These are phyloP conservation scores for Mycena vulgaris DNA, from an alignment of 768 basidiomycete species.

Conservation along the genomic window DNA sequence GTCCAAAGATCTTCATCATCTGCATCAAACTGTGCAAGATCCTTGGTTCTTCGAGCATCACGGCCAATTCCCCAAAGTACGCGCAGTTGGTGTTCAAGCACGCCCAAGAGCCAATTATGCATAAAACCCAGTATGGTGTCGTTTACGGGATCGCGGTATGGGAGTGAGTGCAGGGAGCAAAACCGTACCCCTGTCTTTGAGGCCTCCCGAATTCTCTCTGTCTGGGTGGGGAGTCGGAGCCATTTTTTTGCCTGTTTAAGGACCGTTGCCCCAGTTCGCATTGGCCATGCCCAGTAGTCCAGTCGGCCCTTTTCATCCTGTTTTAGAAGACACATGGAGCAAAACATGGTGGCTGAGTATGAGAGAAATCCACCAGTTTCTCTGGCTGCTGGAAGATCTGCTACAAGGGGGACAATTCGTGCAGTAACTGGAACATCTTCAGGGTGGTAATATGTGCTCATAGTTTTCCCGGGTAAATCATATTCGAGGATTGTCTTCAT, in stretches of 20 bases:
- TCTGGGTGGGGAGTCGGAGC: conserved; percentile 27
- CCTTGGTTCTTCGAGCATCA: too few relatives aligned
- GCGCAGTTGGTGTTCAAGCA: too few relatives aligned
- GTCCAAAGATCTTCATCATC: too few relatives aligned
- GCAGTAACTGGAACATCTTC: conserved; percentile 28
- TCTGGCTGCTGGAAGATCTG: conserved; percentile 31
- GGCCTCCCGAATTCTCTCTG: conserved; percentile 2
- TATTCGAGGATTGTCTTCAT: background rate
- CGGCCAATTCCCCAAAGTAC: too few relatives aligned
- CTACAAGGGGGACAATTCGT: conserved; percentile 34
- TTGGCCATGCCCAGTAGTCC: conserved; percentile 33
- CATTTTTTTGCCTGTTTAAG: conserved; percentile 27
- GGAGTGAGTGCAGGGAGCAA: conserved; percentile 26
- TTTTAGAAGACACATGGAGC: conserved; percentile 36
- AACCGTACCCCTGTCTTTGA: conserved; percentile 31
- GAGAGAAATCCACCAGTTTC: conserved; percentile 37
- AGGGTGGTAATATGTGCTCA: conserved; percentile 30
- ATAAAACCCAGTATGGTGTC: too few relatives aligned
- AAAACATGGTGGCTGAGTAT: conserved; percentile 30
- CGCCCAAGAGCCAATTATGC: too few relatives aligned
- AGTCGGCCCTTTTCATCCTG: conserved; percentile 26
- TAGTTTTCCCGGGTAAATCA: conserved; percentile 5
- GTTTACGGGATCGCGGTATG: too few relatives aligned
- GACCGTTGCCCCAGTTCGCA: conserved; percentile 21
- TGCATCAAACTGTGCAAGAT: too few relatives aligned